phyloP scores from a whole-genome alignment of 2,329 filamentous ascomycete species.

The Penicillium glabrum region DNA sequence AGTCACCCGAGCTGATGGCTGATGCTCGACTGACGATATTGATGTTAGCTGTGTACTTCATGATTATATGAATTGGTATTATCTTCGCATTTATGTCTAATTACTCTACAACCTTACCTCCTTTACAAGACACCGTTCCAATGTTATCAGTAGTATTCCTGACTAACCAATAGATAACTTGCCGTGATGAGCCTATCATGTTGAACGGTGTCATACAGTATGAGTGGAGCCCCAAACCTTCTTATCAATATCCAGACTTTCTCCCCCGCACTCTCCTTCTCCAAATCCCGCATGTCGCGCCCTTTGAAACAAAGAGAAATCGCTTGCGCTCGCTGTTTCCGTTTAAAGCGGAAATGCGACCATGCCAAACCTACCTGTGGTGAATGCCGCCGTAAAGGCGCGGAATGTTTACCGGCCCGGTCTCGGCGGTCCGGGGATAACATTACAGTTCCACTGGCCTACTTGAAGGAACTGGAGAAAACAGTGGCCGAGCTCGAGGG shows the following conservation, averaged over 20 bases:
- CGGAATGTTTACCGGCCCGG: slow-evolving; percentile 27
- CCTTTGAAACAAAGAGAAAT: slow-evolving; percentile 24
- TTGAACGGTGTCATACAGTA: background rate
- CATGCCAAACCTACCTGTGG: slow-evolving; percentile 30
- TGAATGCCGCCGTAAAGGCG: slow-evolving; percentile 28
- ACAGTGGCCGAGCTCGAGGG: slow-evolving; percentile 23
- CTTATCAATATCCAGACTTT: slow-evolving; percentile 15
- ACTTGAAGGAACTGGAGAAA: slow-evolving; percentile 24
- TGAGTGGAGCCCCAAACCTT: slow-evolving; percentile 12
- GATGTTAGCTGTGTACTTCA: too few species aligned
- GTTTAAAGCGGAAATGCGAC: slow-evolving; percentile 31
- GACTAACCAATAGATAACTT: too few species aligned
- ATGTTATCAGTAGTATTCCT: too few species aligned
- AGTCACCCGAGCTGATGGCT: too few species aligned
- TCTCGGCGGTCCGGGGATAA: slow-evolving; percentile 25
- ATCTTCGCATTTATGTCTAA: too few species aligned
- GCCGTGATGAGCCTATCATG: slow-evolving; percentile 2
- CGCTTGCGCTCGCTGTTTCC: slow-evolving; percentile 30
- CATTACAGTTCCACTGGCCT: slow-evolving; percentile 25
- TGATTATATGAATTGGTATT: too few species aligned
- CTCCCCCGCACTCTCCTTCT: slow-evolving; percentile 17
- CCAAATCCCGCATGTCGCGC: slow-evolving; percentile 20
- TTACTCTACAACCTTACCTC: too few species aligned
- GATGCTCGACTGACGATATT: too few species aligned
- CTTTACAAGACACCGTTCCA: too few species aligned